phyloP scores from a whole-genome alignment of 192 early-diverging fungal genomes.

The Entomortierella parvispora region DNA sequence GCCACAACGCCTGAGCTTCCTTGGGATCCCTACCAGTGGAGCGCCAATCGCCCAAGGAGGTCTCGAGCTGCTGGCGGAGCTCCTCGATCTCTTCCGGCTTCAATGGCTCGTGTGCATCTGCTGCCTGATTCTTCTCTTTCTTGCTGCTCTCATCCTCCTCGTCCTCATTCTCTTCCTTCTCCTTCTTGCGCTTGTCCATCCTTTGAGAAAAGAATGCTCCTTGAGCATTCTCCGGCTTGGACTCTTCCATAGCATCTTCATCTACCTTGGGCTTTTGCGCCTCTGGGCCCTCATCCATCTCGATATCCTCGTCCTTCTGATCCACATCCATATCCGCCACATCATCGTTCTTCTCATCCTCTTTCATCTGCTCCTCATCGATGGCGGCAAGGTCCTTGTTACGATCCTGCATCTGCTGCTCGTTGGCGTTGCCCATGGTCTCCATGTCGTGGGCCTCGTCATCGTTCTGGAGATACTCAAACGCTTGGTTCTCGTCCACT shows the following conservation, averaged over 20 bases:
- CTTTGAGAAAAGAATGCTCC: slow-evolving; percentile 55
- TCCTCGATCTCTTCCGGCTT: slow-evolving; percentile 72
- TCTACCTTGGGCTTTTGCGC: slow-evolving; percentile 48
- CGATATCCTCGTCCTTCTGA: slow-evolving; percentile 61
- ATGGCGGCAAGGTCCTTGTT: slow-evolving; percentile 69
- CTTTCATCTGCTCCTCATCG: slow-evolving; percentile 65
- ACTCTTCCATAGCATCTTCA: slow-evolving; percentile 54
- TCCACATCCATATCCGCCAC: slow-evolving; percentile 75
- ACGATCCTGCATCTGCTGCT: slow-evolving; percentile 71
- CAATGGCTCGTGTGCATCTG: slow-evolving; percentile 55
- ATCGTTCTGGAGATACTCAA: slow-evolving; percentile 85
- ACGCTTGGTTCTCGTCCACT: slow-evolving; percentile 66
- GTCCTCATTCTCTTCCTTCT: slow-evolving; percentile 43
- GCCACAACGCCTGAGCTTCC: slow-evolving; percentile 84
- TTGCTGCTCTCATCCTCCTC: slow-evolving; percentile 30
- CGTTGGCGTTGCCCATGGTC: slow-evolving; percentile 75
- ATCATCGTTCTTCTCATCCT: slow-evolving; percentile 53
- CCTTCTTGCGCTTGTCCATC: slow-evolving; percentile 49
- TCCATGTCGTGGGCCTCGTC: slow-evolving; percentile 78
- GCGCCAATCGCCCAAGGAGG: slow-evolving; percentile 80
- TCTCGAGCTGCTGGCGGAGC: slow-evolving; percentile 85
- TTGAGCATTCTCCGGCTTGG: slow-evolving; percentile 38
- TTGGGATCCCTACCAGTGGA: slow-evolving; percentile 67
- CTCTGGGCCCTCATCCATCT: slow-evolving; percentile 50
- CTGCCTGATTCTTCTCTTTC: slow-evolving; percentile 36